Evolutionary conservation across 805 yeast genomes (phyloP), one percentile per base, ranked within the genome.

Genomic region (Candida lessepsii): DNA sequence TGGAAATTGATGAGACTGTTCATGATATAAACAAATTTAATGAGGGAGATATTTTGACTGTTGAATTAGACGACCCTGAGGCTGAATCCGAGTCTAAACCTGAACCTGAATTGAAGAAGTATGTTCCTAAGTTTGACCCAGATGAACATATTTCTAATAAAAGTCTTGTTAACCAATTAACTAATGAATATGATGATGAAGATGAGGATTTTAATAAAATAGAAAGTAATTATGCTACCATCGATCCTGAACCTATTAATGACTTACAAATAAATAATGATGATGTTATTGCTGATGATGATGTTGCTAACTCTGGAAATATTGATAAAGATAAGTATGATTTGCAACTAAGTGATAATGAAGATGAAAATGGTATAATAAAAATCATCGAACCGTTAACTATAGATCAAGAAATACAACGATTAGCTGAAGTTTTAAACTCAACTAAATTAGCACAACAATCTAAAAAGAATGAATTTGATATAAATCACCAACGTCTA

Each of bases 51-150:
- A 39, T 64, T 17, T 53, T 56, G 28, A 60, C 65, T 24, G 72
- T 71, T 5, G 58, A 64, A 29, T 53, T 66, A 41, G 71, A 65
- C 41, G 73, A 39, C 9, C 19, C 27, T 5, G 41, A n/a, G n/a
- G n/a, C n/a, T n/a, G n/a, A n/a, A n/a, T n/a, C n/a, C n/a, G n/a
- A n/a, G n/a, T n/a, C n/a, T n/a, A n/a, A 37, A n/a, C 36, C n/a
- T 6, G 34, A 20, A 14, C 21, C 8, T 13, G 18, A 15, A 13
- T 7, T 6, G 8, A 28, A 16, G 26, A 41, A 36, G 27, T 47
- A 42, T 13, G 48, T 47, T 4, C 51, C 51, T 14, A 39, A 47
- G 29, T 33, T 44, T 5, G 43, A 41, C 9, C 5, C 38, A 2
- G 29, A 42, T 9, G 29, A 29, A 28, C 36, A 36, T 4, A n/a